phyloP scores from a whole-genome alignment of 768 basidiomycete genomes.

The Suillus hirtellus region DNA sequence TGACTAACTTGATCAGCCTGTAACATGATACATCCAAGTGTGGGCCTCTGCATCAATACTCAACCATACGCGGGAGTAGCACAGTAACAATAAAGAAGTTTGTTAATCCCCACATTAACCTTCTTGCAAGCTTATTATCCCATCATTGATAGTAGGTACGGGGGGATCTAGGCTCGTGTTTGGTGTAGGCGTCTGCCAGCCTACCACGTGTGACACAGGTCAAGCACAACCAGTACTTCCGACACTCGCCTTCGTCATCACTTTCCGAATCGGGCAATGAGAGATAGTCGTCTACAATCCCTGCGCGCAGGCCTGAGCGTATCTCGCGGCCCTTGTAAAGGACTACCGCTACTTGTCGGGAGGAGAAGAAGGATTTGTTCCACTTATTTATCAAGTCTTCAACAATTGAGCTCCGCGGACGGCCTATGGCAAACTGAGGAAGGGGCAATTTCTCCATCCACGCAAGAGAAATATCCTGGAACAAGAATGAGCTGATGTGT shows the following conservation, averaged over 20 bases:
- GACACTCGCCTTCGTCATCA: constrained; percentile 59
- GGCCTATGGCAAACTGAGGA: constrained; percentile 44
- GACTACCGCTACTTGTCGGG: constrained; percentile 74
- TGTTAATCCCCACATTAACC: background rate
- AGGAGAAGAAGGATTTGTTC: constrained; percentile 75
- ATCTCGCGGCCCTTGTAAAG: constrained; percentile 78
- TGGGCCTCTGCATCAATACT: background rate
- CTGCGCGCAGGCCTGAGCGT: constrained; percentile 61
- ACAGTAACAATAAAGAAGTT: background rate
- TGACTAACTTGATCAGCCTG: too few relatives aligned
- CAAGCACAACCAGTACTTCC: constrained; percentile 63
- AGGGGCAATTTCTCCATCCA: constrained; percentile 77
- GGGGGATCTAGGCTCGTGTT: too few relatives aligned
- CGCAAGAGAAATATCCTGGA: constrained; percentile 67
- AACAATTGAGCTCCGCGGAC: constrained; percentile 54
- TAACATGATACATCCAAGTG: too few relatives aligned
- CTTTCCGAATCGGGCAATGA: constrained; percentile 53
- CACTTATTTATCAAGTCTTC: constrained; percentile 75
- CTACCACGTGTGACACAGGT: too few relatives aligned
- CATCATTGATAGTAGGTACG: background rate
- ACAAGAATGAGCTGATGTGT: constrained; percentile 2
- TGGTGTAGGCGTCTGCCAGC: too few relatives aligned
- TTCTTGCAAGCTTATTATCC: constrained; percentile 8
- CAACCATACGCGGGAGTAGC: background rate
- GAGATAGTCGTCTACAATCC: constrained; percentile 56